Evolutionary conservation across 805 yeast species (phyloP), one percentile per base, ranked within the genome.

Genomic region (Pichia deserticola): DNA sequence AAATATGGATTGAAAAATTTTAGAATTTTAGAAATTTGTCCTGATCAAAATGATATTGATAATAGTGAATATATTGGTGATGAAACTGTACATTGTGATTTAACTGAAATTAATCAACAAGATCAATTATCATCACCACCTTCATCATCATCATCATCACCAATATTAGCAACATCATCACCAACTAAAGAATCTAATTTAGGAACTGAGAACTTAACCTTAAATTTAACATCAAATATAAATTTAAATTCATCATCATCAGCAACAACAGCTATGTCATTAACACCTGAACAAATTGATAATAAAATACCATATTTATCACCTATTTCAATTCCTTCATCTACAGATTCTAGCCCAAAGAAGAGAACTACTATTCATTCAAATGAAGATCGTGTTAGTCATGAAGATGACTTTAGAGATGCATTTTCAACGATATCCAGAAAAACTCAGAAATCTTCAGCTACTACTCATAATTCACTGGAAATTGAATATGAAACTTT

Each of bases 401-500:
- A 30, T 7, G 32, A 30, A 30, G 44, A 46, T 15, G 41, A 40
- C 7, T 40, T 30, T 4, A 28, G 35, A 13, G 48, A 49, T 27
- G 44, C 35, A 7, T 39, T 36, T 38, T 49, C 48, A 20, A 28
- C 42, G 25, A 13, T 30, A 25, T 43, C 49, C 6, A 4, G 12
- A 13, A 29, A 12, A 6, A 15, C 33, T 10, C 30, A 28, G 34
- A 28, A 10, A 4, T 13, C 42, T 28, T 29, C 10, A 8, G 12
- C 34, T 9, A 15, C 32, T 7, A 29, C 42, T 40, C 42, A 40
- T 9, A 11, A 28, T 32, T 32, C 45, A 4, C 11, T 49, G 29
- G 51, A 45, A 20, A 44, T 49, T 27, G 48, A 49, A 32, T 49
- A 40, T 34, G 51, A 49, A 37, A 49, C 51, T 3, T 49, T 49